These are phyloP conservation scores for Chaetoceros muelleri DNA, from an alignment of 108 stramenopile genomes.

Conservation along the genomic window DNA sequence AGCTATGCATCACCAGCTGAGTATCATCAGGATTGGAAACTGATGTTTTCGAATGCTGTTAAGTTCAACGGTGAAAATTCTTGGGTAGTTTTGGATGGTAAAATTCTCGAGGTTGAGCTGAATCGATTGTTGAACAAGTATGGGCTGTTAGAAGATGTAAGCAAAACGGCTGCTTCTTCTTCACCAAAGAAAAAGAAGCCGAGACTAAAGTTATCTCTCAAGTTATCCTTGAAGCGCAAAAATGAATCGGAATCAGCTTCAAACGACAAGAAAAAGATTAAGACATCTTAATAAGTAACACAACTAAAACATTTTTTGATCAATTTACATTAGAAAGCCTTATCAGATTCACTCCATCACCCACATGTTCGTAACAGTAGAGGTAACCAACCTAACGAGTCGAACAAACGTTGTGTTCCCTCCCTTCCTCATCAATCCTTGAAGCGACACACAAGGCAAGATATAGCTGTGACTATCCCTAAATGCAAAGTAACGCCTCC, in stretches of 20 bases:
- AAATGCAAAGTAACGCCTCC: not conserved
- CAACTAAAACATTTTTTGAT: no score
- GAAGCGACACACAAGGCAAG: not conserved
- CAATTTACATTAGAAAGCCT: no score
- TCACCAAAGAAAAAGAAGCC: constrained; percentile 22
- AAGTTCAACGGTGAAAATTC: constrained; percentile 78
- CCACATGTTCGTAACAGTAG: no score
- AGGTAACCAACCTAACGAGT: no score
- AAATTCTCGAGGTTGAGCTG: constrained; percentile 54
- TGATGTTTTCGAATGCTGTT: constrained; percentile 64
- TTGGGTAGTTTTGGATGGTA: constrained; percentile 67
- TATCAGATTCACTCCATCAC: no score
- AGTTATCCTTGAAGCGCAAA: constrained; percentile 4
- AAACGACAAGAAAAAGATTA: no score
- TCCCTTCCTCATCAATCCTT: no score
- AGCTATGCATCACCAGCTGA: constrained; percentile 46
- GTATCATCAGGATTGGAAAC: constrained; percentile 69
- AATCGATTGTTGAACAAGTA: constrained; percentile 72
- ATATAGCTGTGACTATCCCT: not conserved
- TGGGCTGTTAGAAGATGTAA: constrained; percentile 22
- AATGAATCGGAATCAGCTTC: not conserved
- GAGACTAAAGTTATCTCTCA: constrained; percentile 49
- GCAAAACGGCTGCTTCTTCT: constrained; percentile 12
- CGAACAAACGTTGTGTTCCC: no score
- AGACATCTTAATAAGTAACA: no score